Conservation (phyloP, 2,329 filamentous ascomycete genomes). For the Fonsecaea pedrosoi region DNA sequence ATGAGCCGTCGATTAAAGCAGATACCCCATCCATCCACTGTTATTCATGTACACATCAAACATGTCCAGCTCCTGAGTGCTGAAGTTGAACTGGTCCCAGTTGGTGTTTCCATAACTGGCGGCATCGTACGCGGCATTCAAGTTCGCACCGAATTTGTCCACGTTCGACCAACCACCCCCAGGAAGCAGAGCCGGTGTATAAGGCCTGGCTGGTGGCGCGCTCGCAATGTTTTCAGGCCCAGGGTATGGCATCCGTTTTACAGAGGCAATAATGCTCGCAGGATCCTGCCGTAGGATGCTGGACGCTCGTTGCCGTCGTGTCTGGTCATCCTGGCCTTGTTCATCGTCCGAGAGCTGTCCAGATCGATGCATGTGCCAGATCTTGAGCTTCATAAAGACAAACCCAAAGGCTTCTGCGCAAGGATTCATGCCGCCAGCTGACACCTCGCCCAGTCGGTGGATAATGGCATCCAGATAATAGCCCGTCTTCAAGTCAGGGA, state of each 20-base stretch:
- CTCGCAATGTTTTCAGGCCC: background rate
- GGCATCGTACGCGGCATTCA: conserved; percentile 36
- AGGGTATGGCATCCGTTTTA: conserved; percentile 14
- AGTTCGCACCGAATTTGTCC: conserved; percentile 25
- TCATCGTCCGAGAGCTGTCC: conserved; percentile 41
- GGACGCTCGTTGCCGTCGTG: conserved; percentile 20
- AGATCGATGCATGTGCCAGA: conserved; percentile 67
- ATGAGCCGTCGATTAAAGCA: conserved; percentile 16
- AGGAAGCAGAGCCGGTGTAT: conserved; percentile 9
- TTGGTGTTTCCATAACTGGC: conserved; percentile 37
- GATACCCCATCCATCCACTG: conserved; percentile 38
- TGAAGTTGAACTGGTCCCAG: conserved; percentile 39
- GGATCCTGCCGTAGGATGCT: conserved; percentile 21
- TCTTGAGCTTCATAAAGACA: conserved; percentile 71
- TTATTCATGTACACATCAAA: conserved; percentile 39
- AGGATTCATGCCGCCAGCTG: conserved; percentile 67
- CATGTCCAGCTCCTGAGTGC: conserved; percentile 33
- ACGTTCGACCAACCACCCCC: conserved; percentile 5
- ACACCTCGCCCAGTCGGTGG: conserved; percentile 68
- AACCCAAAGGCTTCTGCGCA: conserved; percentile 73
- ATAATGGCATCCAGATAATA: conserved; percentile 73
- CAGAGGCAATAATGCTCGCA: conserved; percentile 11
- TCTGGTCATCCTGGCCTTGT: conserved; percentile 15
- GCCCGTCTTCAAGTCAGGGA: conserved; percentile 68
- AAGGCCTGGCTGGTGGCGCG: background rate